A percentile compares a stretch with the other conserved stretches of the same genome.
Conservation (phyloP, 805 yeast genomes). For the Yarrowia bubula region DNA sequence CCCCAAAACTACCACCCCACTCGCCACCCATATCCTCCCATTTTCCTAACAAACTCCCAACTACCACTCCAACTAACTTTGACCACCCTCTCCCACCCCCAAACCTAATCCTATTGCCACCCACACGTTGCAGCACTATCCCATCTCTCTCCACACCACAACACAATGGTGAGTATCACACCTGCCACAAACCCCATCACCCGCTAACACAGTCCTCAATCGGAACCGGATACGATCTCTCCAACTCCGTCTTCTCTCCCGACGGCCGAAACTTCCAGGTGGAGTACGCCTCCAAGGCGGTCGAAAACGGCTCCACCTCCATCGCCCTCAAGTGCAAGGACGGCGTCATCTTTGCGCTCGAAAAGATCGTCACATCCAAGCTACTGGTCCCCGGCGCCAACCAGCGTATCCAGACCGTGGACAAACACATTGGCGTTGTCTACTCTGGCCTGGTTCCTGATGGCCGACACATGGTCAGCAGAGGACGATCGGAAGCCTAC, state of each 20-base stretch:
- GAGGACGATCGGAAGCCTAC: constrained; percentile 90
- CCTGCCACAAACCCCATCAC: neutral
- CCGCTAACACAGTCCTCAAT: constrained; percentile 65
- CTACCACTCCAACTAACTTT: neutral
- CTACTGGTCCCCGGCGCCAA: constrained; percentile 85
- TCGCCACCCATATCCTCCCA: neutral
- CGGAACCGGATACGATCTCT: constrained; percentile 98
- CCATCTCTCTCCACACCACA: neutral
- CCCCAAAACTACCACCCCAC: neutral
- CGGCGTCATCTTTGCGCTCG: constrained; percentile 97
- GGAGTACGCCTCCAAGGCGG: constrained; percentile 96
- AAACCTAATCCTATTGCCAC: constrained; percentile 24
- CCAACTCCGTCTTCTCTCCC: constrained; percentile 91
- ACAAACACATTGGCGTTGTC: constrained; percentile 85
- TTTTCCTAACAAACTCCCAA: neutral
- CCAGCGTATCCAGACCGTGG: constrained; percentile 87
- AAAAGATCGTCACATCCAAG: constrained; percentile 83
- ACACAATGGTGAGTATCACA: constrained; percentile 9
- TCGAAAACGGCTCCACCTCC: constrained; percentile 95
- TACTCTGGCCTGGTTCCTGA: constrained; percentile 96
- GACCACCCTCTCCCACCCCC: neutral
- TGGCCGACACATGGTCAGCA: constrained; percentile 86
- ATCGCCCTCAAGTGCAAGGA: constrained; percentile 89
- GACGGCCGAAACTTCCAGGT: constrained; percentile 77
- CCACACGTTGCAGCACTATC: neutral